Base-by-base conservation (phyloP, 441 rosid genomes). In the Rhodomyrtus psidioides region DNA sequence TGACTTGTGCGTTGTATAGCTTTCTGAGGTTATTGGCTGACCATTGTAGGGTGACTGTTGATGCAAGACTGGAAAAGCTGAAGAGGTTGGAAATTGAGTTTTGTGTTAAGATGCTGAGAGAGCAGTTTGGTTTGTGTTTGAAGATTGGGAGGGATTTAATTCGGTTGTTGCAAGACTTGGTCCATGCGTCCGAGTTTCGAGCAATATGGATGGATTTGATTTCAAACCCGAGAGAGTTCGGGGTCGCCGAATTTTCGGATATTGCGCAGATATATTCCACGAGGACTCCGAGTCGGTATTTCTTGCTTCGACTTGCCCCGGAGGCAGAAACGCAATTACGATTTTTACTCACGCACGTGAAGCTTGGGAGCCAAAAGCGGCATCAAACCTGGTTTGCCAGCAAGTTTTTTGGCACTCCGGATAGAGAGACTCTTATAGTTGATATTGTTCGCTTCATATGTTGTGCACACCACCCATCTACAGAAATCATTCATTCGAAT, bases 381-480 rank as follows among this genome's bases (percentile, higher is more conserved):
- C 93, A 95, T 85, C 96, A 95, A 81, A 55, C 85, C 28, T 96
- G 99, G 99, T 97, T 97, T 91, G 89, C 89, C 60, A 93, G 89
- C 90, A 96, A 93, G 88, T 94, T 92, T 87, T 89, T 95, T 57
- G 70, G 55, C 23, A 90, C 87, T 75, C 93, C 93, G 2, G 98
- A 91, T 15, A 93, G 91, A 85, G 98, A 95, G 88, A 92, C 91
- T 94, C 91, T 94, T 54, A n/a, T 94, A 84, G 89, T 92, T 57
- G 99, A 97, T 83, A 92, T 96, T 82, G 90, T 95, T 55, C 90
- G 99, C n/a, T 97, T 95, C 85, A 86, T 97, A 24, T 95, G 99
- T 87, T 95, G 98, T 89, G 93, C 88, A 13, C 93, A 94, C 92
- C 95, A 95, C 86, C 99, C 98, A 4, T 82, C 93, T 51, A 93